Base-by-base conservation (phyloP, 1,284 basidiomycete species). In the Fereydounia khargensis region DNA sequence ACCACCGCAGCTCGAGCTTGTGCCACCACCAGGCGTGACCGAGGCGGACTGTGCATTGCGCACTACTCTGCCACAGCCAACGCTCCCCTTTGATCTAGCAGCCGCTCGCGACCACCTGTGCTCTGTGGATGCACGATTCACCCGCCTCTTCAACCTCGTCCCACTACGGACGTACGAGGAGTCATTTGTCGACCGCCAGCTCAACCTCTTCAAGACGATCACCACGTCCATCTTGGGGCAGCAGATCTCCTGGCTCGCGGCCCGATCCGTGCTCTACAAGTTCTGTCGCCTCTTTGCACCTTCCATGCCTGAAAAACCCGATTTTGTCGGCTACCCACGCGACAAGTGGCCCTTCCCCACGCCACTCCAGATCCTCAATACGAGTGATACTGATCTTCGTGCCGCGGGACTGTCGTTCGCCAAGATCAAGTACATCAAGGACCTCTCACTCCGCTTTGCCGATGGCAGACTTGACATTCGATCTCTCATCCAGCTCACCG, bases 161-260 rank as follows among this genome's bases (percentile, higher is more conserved):
- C 76, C 78, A 30, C 89, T 88, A 73, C 84, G 82, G 52, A 87
- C 88, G 3, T 91, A 69, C 42, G 50, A 84, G 68, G 83, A 90
- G 68, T 78, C 66, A 13, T 44, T 47, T 6, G 55, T 71, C 25
- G 58, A 67, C n/a, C 46, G 44, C 7, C 79, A 79, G 23, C 60
- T 73, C 30, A 66, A 74, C 32, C 54, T 68, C 13, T 75, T 74
- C 52, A 54, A 58, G 36, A 66, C 62, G 16, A 79, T 89, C 16
- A 81, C 82, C 24, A 83, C 81, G 2, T 85, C 83, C 24, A 88
- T 89, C 49, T 77, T 89, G 3, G 87, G 85, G 0, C 89, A 91
- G 76, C 90, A 96, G 76, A 91, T 96, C 31, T 89, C 87, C 0
- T 92, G 88, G 88, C 77, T 87, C 23, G 91, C 91, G 3, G 91